Evolutionary conservation across 257 asterid species (phyloP).

Genomic region (Jacaranda copaia): DNA sequence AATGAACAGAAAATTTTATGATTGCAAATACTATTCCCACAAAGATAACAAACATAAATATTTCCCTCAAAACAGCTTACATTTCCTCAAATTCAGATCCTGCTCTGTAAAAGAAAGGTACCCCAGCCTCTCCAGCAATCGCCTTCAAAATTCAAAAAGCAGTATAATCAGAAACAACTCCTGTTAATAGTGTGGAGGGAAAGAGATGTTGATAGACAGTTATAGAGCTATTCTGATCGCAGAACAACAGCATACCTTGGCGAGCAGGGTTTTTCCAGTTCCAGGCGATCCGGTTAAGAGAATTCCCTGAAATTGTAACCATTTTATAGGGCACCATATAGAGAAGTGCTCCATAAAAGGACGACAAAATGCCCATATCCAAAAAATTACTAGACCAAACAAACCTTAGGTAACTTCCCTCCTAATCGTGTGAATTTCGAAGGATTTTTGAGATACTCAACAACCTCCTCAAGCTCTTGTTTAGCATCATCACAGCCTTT

Average conservation of each 20-base stretch:
- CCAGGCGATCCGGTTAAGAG: conserved; percentile 91
- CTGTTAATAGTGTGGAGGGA: conserved; percentile 11
- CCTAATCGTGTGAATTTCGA: conserved; percentile 79
- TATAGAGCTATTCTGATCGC: background rate
- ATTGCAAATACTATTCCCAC: background rate
- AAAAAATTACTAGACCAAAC: conserved; percentile 34
- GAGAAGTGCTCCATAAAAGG: conserved; percentile 26
- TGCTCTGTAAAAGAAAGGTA: conserved; percentile 79
- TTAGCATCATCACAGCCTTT: conserved; percentile 92
- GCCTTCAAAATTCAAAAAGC: conserved; percentile 56
- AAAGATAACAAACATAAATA: background rate
- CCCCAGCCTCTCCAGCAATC: conserved; percentile 86
- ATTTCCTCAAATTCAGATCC: conserved; percentile 84
- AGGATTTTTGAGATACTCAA: conserved; percentile 79
- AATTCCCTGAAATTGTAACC: conserved; percentile 61
- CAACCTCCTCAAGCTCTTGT: conserved; percentile 91
- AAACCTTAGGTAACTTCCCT: conserved; percentile 86
- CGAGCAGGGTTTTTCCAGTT: conserved; percentile 83
- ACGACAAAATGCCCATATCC: background rate
- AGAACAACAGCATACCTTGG: conserved; percentile 60
- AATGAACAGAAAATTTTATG: no score
- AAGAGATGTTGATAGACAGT: background rate
- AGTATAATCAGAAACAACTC: conserved; percentile 26
- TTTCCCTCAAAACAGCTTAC: conserved; percentile 44
- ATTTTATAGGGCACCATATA: conserved; percentile 14